Evolutionary conservation across 2,329 filamentous ascomycete species (phyloP).

Genomic region (Fusarium neocosmosporiellum): DNA sequence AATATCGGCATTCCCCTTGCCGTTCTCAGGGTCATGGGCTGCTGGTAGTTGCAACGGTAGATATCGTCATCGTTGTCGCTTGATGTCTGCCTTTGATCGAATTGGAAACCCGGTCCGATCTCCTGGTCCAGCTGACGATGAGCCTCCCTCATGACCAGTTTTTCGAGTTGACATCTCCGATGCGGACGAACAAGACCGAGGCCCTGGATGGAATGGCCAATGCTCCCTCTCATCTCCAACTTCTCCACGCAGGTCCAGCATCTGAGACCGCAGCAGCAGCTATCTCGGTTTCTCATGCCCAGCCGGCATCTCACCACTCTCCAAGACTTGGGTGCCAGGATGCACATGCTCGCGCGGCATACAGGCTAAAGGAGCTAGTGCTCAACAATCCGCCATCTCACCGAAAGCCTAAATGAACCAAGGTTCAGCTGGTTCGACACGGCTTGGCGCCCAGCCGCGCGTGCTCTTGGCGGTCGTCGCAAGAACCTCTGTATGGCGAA

Average conservation of each 20-base stretch:
- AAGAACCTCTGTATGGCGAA: slow-evolving; percentile 28
- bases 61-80: slow-evolving; percentile 12
- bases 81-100: slow-evolving; percentile 13
- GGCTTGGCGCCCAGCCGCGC: slow-evolving; percentile 25
- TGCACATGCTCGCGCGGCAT: slow-evolving; percentile 2
- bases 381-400: slow-evolving; percentile 31
- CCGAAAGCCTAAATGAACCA: slow-evolving; percentile 35
- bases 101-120: background rate
- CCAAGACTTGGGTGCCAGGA: slow-evolving; percentile 9
- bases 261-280: background rate
- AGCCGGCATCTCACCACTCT: slow-evolving; percentile 27
- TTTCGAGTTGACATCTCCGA: background rate
- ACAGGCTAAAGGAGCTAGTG: background rate
- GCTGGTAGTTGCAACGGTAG: slow-evolving; percentile 26
- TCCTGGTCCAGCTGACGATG: slow-evolving; percentile 1
- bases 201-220: background rate
- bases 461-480: slow-evolving; percentile 19
- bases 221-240: slow-evolving; percentile 5
- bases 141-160: background rate
- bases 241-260: background rate
- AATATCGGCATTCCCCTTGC: slow-evolving; percentile 18
- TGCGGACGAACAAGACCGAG: slow-evolving; percentile 3
- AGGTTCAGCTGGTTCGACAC: slow-evolving; percentile 35
- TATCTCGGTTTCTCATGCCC: background rate
- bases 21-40: slow-evolving; percentile 18